These are phyloP conservation scores for Ajuga reptans DNA, from an alignment of 305 asterid species.

Conservation along the genomic window DNA sequence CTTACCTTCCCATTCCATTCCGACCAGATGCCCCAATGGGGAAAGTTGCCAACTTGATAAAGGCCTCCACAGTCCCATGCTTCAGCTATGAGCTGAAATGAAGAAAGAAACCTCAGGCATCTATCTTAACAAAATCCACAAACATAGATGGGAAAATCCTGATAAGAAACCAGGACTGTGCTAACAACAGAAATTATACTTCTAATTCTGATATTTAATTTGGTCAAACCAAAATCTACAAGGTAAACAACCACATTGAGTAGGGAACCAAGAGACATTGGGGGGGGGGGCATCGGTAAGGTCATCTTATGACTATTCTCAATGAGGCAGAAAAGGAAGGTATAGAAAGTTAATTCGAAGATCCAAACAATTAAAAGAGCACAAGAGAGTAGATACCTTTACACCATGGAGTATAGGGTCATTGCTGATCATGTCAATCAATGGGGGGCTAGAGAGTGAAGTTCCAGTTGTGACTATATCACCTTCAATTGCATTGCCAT, in stretches of 20 bases:
- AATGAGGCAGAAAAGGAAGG: constrained; percentile 2
- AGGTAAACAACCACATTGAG: too few species aligned
- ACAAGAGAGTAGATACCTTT: constrained; percentile 46
- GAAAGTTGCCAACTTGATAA: constrained; percentile 89
- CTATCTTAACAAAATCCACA: not conserved
- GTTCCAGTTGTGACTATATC: constrained; percentile 73
- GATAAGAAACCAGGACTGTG: not conserved
- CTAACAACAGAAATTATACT: not conserved
- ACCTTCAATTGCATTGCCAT: constrained; percentile 64
- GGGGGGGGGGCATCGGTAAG: not conserved
- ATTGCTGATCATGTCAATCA: constrained; percentile 87
- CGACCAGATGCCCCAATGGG: constrained; percentile 97
- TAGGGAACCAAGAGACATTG: not conserved
- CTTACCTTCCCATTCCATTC: constrained; percentile 99
- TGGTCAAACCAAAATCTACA: not conserved
- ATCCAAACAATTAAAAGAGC: not conserved
- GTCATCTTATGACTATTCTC: not conserved
- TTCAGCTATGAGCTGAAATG: constrained; percentile 83
- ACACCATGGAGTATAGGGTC: constrained; percentile 88
- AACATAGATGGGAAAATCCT: constrained; percentile 1
- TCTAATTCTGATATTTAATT: not conserved
- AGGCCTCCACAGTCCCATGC: constrained; percentile 99
- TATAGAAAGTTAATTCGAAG: not conserved
- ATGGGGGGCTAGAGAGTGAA: constrained; percentile 80
- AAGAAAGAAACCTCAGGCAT: constrained; percentile 14